phyloP scores from a whole-genome alignment of 2,329 filamentous ascomycete species.

The Bretziella fagacearum region DNA sequence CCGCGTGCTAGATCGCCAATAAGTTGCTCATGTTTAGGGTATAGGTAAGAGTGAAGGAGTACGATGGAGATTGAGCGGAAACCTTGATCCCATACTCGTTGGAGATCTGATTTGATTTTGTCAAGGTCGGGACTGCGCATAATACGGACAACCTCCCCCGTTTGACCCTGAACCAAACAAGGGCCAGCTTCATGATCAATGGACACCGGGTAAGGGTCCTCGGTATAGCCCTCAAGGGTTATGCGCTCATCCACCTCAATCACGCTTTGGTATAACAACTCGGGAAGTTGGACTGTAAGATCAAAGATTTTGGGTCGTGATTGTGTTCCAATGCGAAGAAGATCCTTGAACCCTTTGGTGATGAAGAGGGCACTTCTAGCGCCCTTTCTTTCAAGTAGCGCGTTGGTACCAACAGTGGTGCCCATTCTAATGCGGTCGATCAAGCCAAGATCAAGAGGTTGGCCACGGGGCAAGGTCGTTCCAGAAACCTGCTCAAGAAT shows the following conservation, averaged over 20 bases:
- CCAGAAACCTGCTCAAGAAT: constrained; percentile 64
- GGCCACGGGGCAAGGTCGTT: constrained; percentile 60
- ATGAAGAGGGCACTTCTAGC: constrained; percentile 78
- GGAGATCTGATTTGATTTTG: constrained; percentile 37
- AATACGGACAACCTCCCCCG: constrained; percentile 52
- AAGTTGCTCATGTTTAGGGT: constrained; percentile 66
- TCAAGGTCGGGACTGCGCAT: constrained; percentile 40
- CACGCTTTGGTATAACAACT: constrained; percentile 69
- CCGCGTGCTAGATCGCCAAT: constrained; percentile 61
- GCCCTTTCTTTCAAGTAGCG: constrained; percentile 74
- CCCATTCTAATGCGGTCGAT: constrained; percentile 94
- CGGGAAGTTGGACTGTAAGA: constrained; percentile 69
- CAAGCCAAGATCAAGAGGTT: constrained; percentile 60
- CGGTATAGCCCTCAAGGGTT: constrained; percentile 79
- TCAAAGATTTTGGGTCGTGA: constrained; percentile 82
- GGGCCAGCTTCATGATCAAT: constrained; percentile 51
- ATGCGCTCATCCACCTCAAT: constrained; percentile 86
- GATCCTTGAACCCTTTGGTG: constrained; percentile 76
- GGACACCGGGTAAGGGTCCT: constrained; percentile 52
- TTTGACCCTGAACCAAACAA: constrained; percentile 50
- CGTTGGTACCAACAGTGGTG: constrained; percentile 87
- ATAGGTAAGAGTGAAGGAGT: constrained; percentile 85
- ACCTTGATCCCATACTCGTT: constrained; percentile 43
- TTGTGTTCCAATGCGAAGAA: constrained; percentile 79
- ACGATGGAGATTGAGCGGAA: constrained; percentile 76